Percentiles rank a stretch among this genome's conserved stretches.
These are phyloP conservation scores for Aegilops umbellulata DNA, from an alignment of 176 grass and related monocot genomes.

Conservation along the genomic window DNA sequence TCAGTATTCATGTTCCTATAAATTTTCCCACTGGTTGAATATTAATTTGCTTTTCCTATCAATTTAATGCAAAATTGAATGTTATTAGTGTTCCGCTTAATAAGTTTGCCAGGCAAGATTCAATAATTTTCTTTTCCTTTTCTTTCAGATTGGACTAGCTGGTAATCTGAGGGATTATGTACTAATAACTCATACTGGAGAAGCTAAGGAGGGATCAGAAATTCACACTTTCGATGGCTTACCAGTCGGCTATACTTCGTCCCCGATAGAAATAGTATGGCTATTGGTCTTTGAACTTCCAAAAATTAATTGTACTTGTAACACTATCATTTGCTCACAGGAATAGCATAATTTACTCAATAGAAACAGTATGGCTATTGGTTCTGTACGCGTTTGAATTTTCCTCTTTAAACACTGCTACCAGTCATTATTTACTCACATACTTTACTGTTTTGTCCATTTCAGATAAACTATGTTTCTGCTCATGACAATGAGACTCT, in stretches of 20 bases:
- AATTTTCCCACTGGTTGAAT: background rate
- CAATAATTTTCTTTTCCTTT: background rate
- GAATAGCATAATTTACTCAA: background rate
- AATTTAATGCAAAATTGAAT: conserved; percentile 12
- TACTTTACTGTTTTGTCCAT: conserved; percentile 6
- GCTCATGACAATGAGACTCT: conserved; percentile 97
- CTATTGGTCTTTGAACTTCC: background rate
- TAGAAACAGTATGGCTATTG: no score
- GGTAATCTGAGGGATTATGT: conserved; percentile 81
- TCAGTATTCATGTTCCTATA: conserved; percentile 34
- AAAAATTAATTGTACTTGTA: background rate
- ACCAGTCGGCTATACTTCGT: conserved; percentile 73
- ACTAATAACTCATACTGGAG: conserved; percentile 58
- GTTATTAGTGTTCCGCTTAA: background rate
- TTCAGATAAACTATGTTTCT: conserved; percentile 95
- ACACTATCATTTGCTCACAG: background rate
- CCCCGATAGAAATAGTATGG: conserved; percentile 71
- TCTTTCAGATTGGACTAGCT: conserved; percentile 79
- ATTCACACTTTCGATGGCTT: conserved; percentile 63
- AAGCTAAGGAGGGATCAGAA: conserved; percentile 82
- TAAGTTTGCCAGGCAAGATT: background rate
- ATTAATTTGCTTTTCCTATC: background rate
- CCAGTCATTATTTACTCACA: conserved; percentile 9
- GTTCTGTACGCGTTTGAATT: background rate
- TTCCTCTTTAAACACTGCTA: background rate